A percentile compares a stretch with the other conserved stretches of the same genome.
phyloP scores from a whole-genome alignment of 352 stramenopile species.

The Phytophthora sp. region DNA sequence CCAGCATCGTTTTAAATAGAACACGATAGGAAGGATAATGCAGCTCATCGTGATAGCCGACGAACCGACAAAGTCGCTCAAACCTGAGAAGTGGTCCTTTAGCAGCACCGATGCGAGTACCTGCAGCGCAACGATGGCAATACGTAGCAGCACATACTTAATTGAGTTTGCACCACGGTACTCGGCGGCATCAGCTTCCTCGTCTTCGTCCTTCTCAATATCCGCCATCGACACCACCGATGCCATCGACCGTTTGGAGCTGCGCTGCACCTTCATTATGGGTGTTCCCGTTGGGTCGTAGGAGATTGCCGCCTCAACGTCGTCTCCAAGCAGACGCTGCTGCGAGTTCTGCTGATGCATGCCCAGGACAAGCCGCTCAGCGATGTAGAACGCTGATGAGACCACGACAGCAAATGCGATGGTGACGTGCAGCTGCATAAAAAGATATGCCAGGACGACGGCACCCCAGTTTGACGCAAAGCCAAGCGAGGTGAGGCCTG shows the following conservation, averaged over 20 bases:
- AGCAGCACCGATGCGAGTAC: slow-evolving; percentile 39
- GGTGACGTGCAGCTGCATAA: slow-evolving; percentile 46
- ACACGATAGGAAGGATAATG: slow-evolving; percentile 50
- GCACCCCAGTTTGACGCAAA: slow-evolving; percentile 37
- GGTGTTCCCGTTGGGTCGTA: slow-evolving; percentile 13
- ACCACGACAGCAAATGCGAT: slow-evolving; percentile 39
- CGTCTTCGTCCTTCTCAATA: slow-evolving; percentile 23
- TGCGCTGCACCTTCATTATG: slow-evolving; percentile 12
- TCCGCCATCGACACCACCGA: slow-evolving; percentile 40
- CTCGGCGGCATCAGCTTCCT: slow-evolving; percentile 13
- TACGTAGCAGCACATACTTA: slow-evolving; percentile 37
- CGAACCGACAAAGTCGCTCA: slow-evolving; percentile 45
- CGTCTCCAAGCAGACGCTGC: background rate
- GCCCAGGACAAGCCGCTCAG: slow-evolving; percentile 40
- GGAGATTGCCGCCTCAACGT: slow-evolving; percentile 16
- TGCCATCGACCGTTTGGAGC: slow-evolving; percentile 27
- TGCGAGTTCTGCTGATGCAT: slow-evolving; percentile 41
- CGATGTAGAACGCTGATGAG: slow-evolving; percentile 43
- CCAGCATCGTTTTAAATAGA: slow-evolving; percentile 34
- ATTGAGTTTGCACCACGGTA: slow-evolving; percentile 37
- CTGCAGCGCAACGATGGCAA: slow-evolving; percentile 34
- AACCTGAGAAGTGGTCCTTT: slow-evolving; percentile 42
- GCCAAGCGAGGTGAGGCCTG: slow-evolving; percentile 30
- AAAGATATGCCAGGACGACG: slow-evolving; percentile 40
- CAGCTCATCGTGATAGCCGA: slow-evolving; percentile 45